phyloP scores from a whole-genome alignment of 106 monocot species.

The Apostasia shenzhenica region DNA sequence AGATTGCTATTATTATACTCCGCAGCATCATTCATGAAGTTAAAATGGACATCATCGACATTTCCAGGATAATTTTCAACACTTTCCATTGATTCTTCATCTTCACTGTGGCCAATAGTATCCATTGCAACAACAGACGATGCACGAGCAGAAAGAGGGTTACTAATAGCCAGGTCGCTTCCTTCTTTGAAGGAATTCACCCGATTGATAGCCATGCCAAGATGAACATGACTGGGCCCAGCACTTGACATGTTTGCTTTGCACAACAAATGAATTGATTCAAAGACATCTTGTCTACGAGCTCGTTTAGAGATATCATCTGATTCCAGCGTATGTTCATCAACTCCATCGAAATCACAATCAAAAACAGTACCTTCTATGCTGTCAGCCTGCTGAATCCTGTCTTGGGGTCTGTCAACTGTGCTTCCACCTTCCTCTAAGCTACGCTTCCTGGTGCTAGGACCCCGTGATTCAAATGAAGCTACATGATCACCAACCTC shows the following conservation, averaged over 20 bases:
- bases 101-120: conserved; percentile 41
- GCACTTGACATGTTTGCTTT: conserved; percentile 63
- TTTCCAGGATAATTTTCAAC: conserved; percentile 92
- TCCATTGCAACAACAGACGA: conserved; percentile 98
- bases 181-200: conserved; percentile 45
- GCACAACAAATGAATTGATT: conserved; percentile 22
- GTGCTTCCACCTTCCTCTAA: conserved; percentile 98
- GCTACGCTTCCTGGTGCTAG: conserved; percentile 79
- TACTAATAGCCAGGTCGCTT: conserved; percentile 35
- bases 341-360: conserved; percentile 82
- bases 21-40: conserved; percentile 55
- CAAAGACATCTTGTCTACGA: conserved; percentile 56
- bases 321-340: conserved; percentile 66
- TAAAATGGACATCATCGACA: conserved; percentile 54
- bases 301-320: conserved; percentile 54
- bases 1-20: conserved; percentile 74
- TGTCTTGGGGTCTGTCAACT: conserved; percentile 80
- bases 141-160: conserved; percentile 58
- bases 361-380: conserved; percentile 93
- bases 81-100: conserved; percentile 95
- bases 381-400: conserved; percentile 67
- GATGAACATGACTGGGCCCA: conserved; percentile 63
- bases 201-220: conserved; percentile 48
- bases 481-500: conserved; percentile 97
- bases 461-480: conserved; percentile 94